phyloP scores from a whole-genome alignment of 768 basidiomycete species.

The Tulasnella sp. region DNA sequence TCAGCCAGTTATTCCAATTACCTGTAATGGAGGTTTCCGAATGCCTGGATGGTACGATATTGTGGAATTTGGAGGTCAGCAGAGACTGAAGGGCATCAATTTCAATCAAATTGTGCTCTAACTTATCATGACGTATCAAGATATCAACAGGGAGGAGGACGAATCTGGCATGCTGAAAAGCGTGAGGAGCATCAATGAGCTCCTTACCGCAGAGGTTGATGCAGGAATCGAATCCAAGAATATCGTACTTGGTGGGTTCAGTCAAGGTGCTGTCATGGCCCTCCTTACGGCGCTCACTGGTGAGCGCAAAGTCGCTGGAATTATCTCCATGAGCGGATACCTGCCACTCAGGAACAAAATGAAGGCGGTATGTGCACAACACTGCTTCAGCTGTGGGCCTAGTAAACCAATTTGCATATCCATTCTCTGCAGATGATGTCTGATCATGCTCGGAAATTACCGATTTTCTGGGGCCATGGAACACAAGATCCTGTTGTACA shows the following conservation, averaged over 20 bases:
- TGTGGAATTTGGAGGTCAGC: not conserved
- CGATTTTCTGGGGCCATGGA: slow-evolving; percentile 84
- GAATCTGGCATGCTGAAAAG: slow-evolving; percentile 61
- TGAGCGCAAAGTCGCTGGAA: slow-evolving; percentile 54
- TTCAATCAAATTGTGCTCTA: not conserved
- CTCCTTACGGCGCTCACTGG: slow-evolving; percentile 60
- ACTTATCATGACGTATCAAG: not conserved
- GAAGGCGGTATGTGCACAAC: slow-evolving; percentile 40
- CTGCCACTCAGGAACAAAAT: slow-evolving; percentile 54
- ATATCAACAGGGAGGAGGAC: slow-evolving; percentile 40
- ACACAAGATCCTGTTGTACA: slow-evolving; percentile 60
- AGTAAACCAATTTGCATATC: slow-evolving; percentile 11
- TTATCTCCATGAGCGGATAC: slow-evolving; percentile 69
- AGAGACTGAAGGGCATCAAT: not conserved
- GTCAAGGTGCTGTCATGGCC: slow-evolving; percentile 41
- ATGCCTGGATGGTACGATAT: slow-evolving; percentile 60
- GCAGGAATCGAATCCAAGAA: slow-evolving; percentile 52
- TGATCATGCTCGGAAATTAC: slow-evolving; percentile 43
- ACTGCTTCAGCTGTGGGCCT: not conserved
- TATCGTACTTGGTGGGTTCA: slow-evolving; percentile 56
- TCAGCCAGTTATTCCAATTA: slow-evolving; percentile 43
- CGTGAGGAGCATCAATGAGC: slow-evolving; percentile 43
- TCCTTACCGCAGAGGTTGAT: slow-evolving; percentile 65
- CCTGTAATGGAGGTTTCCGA: slow-evolving; percentile 54
- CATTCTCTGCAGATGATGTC: slow-evolving; percentile 40